Evolutionary conservation across 2,329 filamentous ascomycete genomes (phyloP), one percentile per base, ranked within the genome.

Genomic region (Berkeleyomyces basicola): DNA sequence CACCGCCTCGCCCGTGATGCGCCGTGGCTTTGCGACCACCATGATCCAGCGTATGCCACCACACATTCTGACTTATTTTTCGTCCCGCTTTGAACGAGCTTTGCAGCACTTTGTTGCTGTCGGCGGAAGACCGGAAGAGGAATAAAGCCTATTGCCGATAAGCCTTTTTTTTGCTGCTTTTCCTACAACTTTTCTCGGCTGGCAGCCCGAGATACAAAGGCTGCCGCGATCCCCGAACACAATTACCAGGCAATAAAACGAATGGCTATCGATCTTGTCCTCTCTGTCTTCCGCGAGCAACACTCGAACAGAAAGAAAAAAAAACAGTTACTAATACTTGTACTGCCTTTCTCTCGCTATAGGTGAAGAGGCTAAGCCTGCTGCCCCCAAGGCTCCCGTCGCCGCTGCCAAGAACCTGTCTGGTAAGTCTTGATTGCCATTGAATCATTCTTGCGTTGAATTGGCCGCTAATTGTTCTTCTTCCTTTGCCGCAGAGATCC

Each of bases 401-500:
- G 75, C 76, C 69, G 67, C 72, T 65, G 77, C 77, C 70, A 74
- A 79, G 71, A 72, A 71, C 67, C 66, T 76, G 67, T 73, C 71
- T 67, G 78, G 80, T 82, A 79, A 67, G 73, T 73, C 59, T 58
- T 61, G 3, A 7, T 53, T 59, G 44, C 59, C 65, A 63, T 23
- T 57, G 49, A 31, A 16, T 59, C 64, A 14, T 31, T 31, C 47
- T 16, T 40, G 46, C 58, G 6, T 33, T 39, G 31, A 44, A 44
- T 2, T 36, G 58, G 43, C 9, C 16, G 4, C 43, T 61, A 44
- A 59, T 46, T 61, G 64, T 66, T 47, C 64, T 44, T 63, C 31
- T 53, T 51, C 5, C 37, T 14, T n/a, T 33, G 59, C 14, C 65
- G 68, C 74, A 99, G 93, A 97, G 70, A 82, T 99, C 78, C 86